Evolutionary conservation across 2,329 filamentous ascomycete species (phyloP).

Genomic region (Eurotiales sp.): DNA sequence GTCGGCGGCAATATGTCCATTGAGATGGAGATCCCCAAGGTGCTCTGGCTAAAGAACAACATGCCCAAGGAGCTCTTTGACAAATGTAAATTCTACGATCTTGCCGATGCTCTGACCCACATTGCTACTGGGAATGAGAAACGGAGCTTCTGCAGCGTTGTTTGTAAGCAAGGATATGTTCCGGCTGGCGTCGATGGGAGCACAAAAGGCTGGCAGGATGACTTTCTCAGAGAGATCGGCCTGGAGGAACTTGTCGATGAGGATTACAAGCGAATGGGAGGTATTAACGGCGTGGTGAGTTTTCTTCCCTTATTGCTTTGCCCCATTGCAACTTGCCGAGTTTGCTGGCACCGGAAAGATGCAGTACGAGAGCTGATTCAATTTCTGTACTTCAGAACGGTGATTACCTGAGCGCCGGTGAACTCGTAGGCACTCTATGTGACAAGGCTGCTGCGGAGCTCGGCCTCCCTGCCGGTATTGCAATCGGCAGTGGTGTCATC

Average conservation of each 20-base stretch:
- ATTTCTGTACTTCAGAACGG: conserved; percentile 66
- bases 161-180: conserved; percentile 96
- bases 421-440: conserved; percentile 80
- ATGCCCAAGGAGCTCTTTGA: conserved; percentile 90
- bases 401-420: conserved; percentile 84
- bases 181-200: conserved; percentile 96
- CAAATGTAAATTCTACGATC: conserved; percentile 94
- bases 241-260: conserved; percentile 79
- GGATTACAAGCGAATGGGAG: conserved; percentile 88
- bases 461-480: conserved; percentile 79
- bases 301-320: conserved; percentile 22
- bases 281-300: conserved; percentile 88
- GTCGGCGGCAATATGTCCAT: conserved; percentile 98
- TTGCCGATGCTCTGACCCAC: conserved; percentile 89
- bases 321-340: conserved; percentile 23
- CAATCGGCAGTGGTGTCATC: conserved; percentile 93
- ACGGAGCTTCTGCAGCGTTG: conserved; percentile 89
- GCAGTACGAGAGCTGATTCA: not conserved
- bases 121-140: conserved; percentile 89
- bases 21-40: conserved; percentile 99
- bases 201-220: conserved; percentile 96
- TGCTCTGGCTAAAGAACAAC: conserved; percentile 96
- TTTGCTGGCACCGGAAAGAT: conserved; percentile 1
- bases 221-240: conserved; percentile 84
- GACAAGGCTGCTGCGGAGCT: conserved; percentile 79